Percentiles rank a stretch among this genome's conserved stretches.
phyloP scores from a whole-genome alignment of 2,329 filamentous ascomycete species.

The Neurospora crassa region DNA sequence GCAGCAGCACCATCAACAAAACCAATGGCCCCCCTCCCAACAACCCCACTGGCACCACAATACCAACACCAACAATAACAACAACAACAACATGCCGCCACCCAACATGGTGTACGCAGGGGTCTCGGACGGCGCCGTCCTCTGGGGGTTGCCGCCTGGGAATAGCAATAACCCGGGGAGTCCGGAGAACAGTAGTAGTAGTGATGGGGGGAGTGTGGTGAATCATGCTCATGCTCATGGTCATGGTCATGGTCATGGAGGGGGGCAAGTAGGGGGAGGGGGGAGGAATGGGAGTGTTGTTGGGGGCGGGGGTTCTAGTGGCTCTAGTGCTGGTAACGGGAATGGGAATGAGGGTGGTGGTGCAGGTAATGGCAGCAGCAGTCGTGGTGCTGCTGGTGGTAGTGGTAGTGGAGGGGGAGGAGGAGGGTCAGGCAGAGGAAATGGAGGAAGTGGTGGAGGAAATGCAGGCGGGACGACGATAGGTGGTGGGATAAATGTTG shows the following conservation, averaged over 20 bases:
- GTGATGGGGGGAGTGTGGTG: constrained; percentile 29
- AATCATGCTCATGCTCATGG: not conserved
- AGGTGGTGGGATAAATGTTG: not conserved
- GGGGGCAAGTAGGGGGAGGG: not conserved
- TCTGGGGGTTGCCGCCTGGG: constrained; percentile 33
- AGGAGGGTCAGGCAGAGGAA: too few species aligned
- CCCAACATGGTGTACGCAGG: constrained; percentile 34
- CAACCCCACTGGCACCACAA: constrained; percentile 1
- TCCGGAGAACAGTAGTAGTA: constrained; percentile 33
- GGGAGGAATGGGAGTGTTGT: not conserved
- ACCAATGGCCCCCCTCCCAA: not conserved
- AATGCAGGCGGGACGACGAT: not conserved
- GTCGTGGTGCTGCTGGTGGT: too few species aligned
- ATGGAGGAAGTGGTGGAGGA: not conserved
- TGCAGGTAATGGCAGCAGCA: too few species aligned
- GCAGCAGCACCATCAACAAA: not conserved
- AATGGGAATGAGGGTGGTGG: not conserved
- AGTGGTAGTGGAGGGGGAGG: too few species aligned
- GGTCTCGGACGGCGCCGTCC: constrained; percentile 36
- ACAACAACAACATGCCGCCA: constrained; percentile 6
- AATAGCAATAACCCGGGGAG: constrained; percentile 24
- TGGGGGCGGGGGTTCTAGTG: not conserved
- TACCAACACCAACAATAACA: too few species aligned
- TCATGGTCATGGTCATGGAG: not conserved
- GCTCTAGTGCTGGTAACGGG: not conserved